These are phyloP conservation scores for Staphylotrichum longicolle DNA, from an alignment of 495 filamentous ascomycete species.

Conservation along the genomic window DNA sequence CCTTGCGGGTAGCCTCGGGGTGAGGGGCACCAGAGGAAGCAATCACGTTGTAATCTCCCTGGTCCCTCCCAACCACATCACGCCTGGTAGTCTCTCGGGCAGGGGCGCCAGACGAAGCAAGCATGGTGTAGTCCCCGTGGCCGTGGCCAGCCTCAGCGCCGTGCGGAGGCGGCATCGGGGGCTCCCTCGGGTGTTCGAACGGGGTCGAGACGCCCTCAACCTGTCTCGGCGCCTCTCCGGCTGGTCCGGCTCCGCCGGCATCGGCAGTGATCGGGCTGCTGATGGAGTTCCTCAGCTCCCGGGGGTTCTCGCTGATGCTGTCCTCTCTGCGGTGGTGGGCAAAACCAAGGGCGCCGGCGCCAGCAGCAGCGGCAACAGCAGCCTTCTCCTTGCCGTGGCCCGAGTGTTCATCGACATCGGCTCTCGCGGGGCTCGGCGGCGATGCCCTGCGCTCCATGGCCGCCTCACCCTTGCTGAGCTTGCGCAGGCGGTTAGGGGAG, in stretches of 20 bases:
- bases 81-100: too few relatives aligned
- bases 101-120: too few relatives aligned
- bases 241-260: constrained; percentile 1
- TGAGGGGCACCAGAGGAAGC: too few relatives aligned
- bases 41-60: too few relatives aligned
- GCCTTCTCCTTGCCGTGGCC: constrained; percentile 29
- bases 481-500: constrained; percentile 10
- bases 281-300: constrained; percentile 10
- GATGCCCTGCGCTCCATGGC: constrained; percentile 2
- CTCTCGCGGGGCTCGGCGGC: background rate
- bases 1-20: too few relatives aligned
- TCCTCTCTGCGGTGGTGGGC: constrained; percentile 24
- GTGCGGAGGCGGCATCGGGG: constrained; percentile 16
- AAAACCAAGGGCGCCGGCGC: constrained; percentile 23
- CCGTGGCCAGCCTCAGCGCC: too few relatives aligned
- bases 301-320: constrained; percentile 16
- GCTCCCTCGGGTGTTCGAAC: constrained; percentile 29
- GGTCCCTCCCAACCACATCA: too few relatives aligned
- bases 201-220: constrained; percentile 9
- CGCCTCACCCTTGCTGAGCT: constrained; percentile 12
- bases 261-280: background rate
- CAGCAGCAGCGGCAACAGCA: constrained; percentile 32
- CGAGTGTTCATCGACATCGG: constrained; percentile 5
- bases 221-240: background rate
- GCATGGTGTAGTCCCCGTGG: too few relatives aligned